Base-by-base conservation (phyloP, 2,329 filamentous ascomycete genomes). In the Xylariaceae sp. region DNA sequence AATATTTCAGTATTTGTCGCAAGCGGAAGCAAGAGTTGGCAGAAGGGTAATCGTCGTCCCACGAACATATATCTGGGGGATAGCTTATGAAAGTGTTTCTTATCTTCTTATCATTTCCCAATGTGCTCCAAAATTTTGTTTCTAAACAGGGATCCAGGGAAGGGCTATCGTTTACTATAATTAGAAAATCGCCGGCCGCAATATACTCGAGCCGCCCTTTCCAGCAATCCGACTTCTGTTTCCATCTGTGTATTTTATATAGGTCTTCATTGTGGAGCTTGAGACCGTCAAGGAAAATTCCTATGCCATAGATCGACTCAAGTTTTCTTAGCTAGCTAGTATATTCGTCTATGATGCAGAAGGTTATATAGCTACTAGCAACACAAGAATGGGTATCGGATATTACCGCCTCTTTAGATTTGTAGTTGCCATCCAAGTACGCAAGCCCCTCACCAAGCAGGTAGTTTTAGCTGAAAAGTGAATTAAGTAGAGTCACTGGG, bases 381-480 rank as follows among this genome's bases (percentile, higher is more conserved):
- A 49, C 24, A 3, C 10, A n/a, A 3, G 32, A n/a, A 43, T 43
- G 21, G 23, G 32, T 9, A 16, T 48, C 11, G 16, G 2, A 35
- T 18, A 16, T 6, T 11, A 39, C 18, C 8, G 41, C 27, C 8
- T 37, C 30, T 27, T 27, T 37, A 5, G 29, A 9, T 10, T 32
- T 37, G 7, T 15, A 44, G 21, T 16, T n/a, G 15, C 13, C 32
- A n/a, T 32, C 15, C 16, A 50, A 20, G 36, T 35, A 44, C n/a
- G 13, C 10, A 36, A 41, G 21, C 29, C 39, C 30, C 29, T 51
- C 11, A 32, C 30, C 24, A 9, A 35, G 18, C 2, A 46, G 27
- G 16, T 52, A 46, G 15, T 40, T 15, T 26, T 39, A 6, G 45
- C 48, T 29, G 32, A 37, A 23, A 37, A 32, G 20, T 45, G 40